A percentile compares a stretch with the other conserved stretches of the same genome.
Evolutionary conservation across 2,329 filamentous ascomycete genomes (phyloP).

Genomic region (Scedosporium apiospermum): DNA sequence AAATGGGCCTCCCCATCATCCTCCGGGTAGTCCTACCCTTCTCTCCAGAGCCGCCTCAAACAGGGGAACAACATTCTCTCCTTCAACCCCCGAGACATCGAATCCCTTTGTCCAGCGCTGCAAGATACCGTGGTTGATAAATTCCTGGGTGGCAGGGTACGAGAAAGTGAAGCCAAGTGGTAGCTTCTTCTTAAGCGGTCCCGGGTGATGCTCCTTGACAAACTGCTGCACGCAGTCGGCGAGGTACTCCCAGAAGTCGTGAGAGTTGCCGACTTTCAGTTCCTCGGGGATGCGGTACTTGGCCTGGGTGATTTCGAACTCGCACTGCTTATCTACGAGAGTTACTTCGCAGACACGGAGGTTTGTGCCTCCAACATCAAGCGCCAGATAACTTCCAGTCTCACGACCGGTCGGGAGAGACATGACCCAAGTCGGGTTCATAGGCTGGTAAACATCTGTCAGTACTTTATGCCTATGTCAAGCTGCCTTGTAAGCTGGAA

Average conservation of each 20-base stretch:
- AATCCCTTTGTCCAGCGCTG: conserved; percentile 98
- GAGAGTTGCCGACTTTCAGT: conserved; percentile 72
- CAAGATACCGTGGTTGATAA: conserved; percentile 84
- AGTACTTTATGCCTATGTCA: conserved; percentile 9
- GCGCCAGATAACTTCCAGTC: conserved; percentile 75
- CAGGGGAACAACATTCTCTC: conserved; percentile 80
- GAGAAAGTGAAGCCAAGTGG: conserved; percentile 94
- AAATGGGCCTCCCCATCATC: not conserved
- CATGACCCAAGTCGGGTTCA: conserved; percentile 98
- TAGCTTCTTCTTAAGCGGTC: conserved; percentile 52
- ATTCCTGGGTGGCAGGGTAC: conserved; percentile 86
- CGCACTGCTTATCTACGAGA: conserved; percentile 75
- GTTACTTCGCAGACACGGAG: conserved; percentile 89
- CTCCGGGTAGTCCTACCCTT: conserved; percentile 20
- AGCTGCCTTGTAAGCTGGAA: not conserved
- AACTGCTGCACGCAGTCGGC: conserved; percentile 89
- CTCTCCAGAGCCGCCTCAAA: conserved; percentile 69
- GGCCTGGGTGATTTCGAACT: conserved; percentile 91
- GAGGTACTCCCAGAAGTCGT: conserved; percentile 92
- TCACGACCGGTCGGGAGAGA: conserved; percentile 79
- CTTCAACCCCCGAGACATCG: conserved; percentile 86
- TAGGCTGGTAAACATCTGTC: conserved; percentile 52
- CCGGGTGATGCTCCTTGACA: conserved; percentile 73
- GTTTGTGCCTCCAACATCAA: conserved; percentile 97
- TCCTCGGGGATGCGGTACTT: conserved; percentile 94